These are phyloP conservation scores for Pythium coloratum DNA, from an alignment of 352 stramenopile species.

Conservation along the genomic window DNA sequence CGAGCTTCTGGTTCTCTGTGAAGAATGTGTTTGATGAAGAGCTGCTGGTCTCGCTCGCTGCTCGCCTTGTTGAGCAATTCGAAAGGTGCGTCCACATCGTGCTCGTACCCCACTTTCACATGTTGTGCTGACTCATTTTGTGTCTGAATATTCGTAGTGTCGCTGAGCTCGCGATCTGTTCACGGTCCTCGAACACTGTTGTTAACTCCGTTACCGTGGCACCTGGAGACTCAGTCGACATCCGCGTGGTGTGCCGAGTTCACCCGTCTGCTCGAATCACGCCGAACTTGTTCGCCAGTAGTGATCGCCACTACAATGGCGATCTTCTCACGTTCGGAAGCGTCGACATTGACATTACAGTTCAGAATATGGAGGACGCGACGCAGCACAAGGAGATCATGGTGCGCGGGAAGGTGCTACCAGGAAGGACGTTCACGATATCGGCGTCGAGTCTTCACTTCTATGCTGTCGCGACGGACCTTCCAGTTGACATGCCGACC, in stretches of 20 bases:
- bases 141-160: slow-evolving; percentile 36
- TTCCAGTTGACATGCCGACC: slow-evolving; percentile 46
- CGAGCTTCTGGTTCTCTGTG: slow-evolving; percentile 84
- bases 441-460: slow-evolving; percentile 81
- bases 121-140: not conserved
- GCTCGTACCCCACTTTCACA: no score
- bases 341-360: slow-evolving; percentile 65
- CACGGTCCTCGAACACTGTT: slow-evolving; percentile 79
- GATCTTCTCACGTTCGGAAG: slow-evolving; percentile 65
- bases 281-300: slow-evolving; percentile 41
- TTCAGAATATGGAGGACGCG: slow-evolving; percentile 62
- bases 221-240: slow-evolving; percentile 81
- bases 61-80: slow-evolving; percentile 29
- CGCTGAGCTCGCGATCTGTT: slow-evolving; percentile 73
- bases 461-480: slow-evolving; percentile 62
- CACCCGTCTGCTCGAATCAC: slow-evolving; percentile 60
- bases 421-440: slow-evolving; percentile 81
- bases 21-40: slow-evolving; percentile 89
- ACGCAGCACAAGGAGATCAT: slow-evolving; percentile 66
- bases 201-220: slow-evolving; percentile 63
- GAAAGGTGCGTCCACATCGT: slow-evolving; percentile 10
- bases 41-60: slow-evolving; percentile 61
- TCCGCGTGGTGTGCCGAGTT: slow-evolving; percentile 80
- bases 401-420: slow-evolving; percentile 72
- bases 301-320: slow-evolving; percentile 33